Conservation (phyloP, 805 yeast species). For the Saccharomycopsis javanensis region DNA sequence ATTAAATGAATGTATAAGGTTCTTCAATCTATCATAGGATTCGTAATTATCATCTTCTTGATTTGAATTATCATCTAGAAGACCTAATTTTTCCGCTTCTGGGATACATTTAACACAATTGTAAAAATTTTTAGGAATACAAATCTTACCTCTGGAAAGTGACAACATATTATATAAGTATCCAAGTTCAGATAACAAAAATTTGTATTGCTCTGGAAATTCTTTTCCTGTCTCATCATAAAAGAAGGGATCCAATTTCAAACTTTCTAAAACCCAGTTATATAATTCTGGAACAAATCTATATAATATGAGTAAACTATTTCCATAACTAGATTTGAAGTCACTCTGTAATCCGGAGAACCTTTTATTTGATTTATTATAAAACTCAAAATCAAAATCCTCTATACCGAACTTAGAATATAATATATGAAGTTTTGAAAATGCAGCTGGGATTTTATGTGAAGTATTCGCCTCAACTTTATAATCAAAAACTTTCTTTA, state of each 20-base stretch:
- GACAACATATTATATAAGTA: slow-evolving; percentile 85
- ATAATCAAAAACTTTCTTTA: slow-evolving; percentile 12
- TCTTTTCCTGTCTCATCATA: slow-evolving; percentile 23
- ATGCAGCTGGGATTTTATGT: slow-evolving; percentile 52
- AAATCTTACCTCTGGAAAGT: slow-evolving; percentile 69
- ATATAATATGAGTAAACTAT: slow-evolving; percentile 70
- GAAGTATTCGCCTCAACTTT: slow-evolving; percentile 5
- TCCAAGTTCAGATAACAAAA: slow-evolving; percentile 73
- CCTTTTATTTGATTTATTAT: slow-evolving; percentile 47
- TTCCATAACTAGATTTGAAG: slow-evolving; percentile 66
- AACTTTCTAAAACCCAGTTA: slow-evolving; percentile 47
- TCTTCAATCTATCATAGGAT: slow-evolving; percentile 35
- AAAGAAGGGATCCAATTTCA: slow-evolving; percentile 42
- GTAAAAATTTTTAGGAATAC: slow-evolving; percentile 75
- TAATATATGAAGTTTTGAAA: slow-evolving; percentile 60
- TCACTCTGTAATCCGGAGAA: slow-evolving; percentile 87
- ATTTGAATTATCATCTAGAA: slow-evolving; percentile 32
- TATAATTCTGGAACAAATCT: slow-evolving; percentile 67
- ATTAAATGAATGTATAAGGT: slow-evolving; percentile 42
- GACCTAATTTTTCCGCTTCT: slow-evolving; percentile 42
- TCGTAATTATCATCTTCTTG: slow-evolving; percentile 26
- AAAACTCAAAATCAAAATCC: slow-evolving; percentile 84
- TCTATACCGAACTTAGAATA: slow-evolving; percentile 88
- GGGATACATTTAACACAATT: slow-evolving; percentile 37
- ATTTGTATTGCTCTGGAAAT: slow-evolving; percentile 23